These are phyloP conservation scores for Retiboletus flavoniger DNA, from an alignment of 1,284 basidiomycete genomes.

Conservation along the genomic window DNA sequence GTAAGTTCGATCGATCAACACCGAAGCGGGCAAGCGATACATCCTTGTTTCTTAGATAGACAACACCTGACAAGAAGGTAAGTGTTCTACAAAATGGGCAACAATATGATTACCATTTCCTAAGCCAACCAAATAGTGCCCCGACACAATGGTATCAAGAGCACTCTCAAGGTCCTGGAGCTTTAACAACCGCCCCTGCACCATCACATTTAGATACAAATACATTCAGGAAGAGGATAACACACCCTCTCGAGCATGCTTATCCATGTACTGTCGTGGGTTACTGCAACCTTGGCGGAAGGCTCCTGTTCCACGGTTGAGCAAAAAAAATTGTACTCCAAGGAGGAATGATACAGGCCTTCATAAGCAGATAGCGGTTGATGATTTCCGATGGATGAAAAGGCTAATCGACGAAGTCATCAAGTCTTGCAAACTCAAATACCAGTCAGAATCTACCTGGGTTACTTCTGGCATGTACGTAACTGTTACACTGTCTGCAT, in stretches of 20 bases:
- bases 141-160: background rate
- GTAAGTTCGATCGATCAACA: background rate
- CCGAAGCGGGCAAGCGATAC: background rate
- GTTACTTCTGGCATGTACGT: background rate
- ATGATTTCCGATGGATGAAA: slow-evolving; percentile 4
- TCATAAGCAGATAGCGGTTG: background rate
- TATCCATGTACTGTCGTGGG: background rate
- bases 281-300: background rate
- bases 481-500: background rate
- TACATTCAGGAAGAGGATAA: background rate
- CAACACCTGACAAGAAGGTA: background rate
- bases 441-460: background rate
- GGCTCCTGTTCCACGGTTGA: background rate
- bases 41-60: background rate
- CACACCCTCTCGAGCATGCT: background rate
- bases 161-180: background rate
- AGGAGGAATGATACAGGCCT: background rate
- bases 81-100: background rate
- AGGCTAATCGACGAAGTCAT: background rate
- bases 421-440: background rate
- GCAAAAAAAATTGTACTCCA: too few species aligned
- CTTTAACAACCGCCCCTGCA: background rate
- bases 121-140: background rate
- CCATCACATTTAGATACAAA: too few species aligned
- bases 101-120: background rate